phyloP scores from a whole-genome alignment of 2,329 filamentous ascomycete genomes.

The Penicillium crustosum region DNA sequence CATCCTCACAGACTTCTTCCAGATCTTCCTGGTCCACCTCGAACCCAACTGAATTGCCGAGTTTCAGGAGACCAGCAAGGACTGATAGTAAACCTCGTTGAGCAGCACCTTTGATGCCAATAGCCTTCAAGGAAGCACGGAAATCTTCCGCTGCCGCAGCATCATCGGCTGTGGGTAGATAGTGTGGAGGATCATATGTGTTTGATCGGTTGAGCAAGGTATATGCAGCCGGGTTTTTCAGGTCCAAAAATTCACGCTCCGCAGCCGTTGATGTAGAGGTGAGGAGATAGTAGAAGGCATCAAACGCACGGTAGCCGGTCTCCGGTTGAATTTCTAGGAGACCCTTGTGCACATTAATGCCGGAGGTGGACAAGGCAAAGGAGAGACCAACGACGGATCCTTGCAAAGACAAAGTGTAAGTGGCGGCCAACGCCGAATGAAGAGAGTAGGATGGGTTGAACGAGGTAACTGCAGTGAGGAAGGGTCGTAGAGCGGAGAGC shows the following conservation, averaged over 20 bases:
- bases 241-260: slow-evolving; percentile 82
- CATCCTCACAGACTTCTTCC: slow-evolving; percentile 86
- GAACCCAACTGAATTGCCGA: slow-evolving; percentile 87
- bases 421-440: slow-evolving; percentile 76
- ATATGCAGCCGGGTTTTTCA: slow-evolving; percentile 76
- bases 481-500: slow-evolving; percentile 78
- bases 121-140: slow-evolving; percentile 77
- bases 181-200: slow-evolving; percentile 82
- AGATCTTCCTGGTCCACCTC: slow-evolving; percentile 79
- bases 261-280: slow-evolving; percentile 86
- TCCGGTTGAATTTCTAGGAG: slow-evolving; percentile 77
- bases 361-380: slow-evolving; percentile 78
- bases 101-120: slow-evolving; percentile 86
- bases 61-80: slow-evolving; percentile 81
- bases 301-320: slow-evolving; percentile 84
- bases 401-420: slow-evolving; percentile 75
- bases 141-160: slow-evolving; percentile 92
- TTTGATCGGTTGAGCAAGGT: slow-evolving; percentile 75
- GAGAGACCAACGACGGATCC: slow-evolving; percentile 75
- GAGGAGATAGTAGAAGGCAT: slow-evolving; percentile 95
- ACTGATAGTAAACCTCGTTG: slow-evolving; percentile 82
- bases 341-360: slow-evolving; percentile 79
- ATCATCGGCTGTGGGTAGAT: slow-evolving; percentile 90
- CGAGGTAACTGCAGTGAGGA: slow-evolving; percentile 82
- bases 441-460: slow-evolving; percentile 81